Base-by-base conservation (phyloP, 1,284 basidiomycete genomes). In the Rugosomyces carneus region DNA sequence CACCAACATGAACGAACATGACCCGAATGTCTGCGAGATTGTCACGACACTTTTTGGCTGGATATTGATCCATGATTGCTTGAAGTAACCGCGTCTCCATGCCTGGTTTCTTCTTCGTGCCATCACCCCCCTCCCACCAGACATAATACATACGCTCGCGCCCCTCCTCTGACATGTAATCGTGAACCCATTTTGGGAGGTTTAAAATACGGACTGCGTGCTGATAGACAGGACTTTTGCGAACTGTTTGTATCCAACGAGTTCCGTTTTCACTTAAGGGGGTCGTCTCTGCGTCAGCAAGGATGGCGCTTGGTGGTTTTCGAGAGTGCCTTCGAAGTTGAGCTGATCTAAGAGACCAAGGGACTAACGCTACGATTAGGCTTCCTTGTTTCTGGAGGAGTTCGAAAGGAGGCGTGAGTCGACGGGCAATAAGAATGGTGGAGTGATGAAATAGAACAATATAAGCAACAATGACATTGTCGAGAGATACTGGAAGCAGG, bases 1-100 rank as follows among this genome's bases (percentile, higher is more conserved):
- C 69, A 16, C 75, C 75, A n/a, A 78, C 71, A 58, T 86, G 81
- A 18, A 85, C 68, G 50, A 88, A 88, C 5, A 85, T 56, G 26
- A 77, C 61, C 18, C 75, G 61, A 21, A 67, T 63, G 40, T 74
- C 70, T 6, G 61, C 56, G 40, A 72, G 67, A 49, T 27, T 37
- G 35, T 40, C 46, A 29, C 38, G 44, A 29, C 31, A 37, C 20
- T 46, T 50, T 39, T 51, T 54, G 15, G 57, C 55, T 10, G 63
- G 58, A 49, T 66, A 72, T 44, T 67, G 61, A 15, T 69, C 59
- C 46, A 86, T 57, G 20, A 84, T 62, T 6, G 53, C 54, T 16
- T 60, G 56, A 11, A 85, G 69, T 23, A 69, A 54, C 2, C 47
- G 38, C 3, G 75, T 79, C 54, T 85, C 82, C 45, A 60, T 29